phyloP scores from a whole-genome alignment of 495 filamentous ascomycete genomes.

The Talaromyces thailandensis region DNA sequence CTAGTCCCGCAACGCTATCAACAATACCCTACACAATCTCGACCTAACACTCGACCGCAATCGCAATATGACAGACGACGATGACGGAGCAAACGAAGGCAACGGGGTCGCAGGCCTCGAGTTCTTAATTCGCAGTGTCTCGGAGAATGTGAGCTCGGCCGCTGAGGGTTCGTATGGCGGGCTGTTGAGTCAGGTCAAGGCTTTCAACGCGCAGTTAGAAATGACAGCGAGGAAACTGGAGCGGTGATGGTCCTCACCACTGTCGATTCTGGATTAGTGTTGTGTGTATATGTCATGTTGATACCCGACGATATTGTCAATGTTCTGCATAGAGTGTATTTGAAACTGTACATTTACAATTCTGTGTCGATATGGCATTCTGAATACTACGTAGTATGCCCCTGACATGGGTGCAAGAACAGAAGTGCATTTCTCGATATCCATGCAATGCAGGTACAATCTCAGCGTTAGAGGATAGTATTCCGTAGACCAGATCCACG shows the following conservation, averaged over 20 bases:
- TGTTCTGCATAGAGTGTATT: not conserved
- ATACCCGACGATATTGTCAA: not conserved
- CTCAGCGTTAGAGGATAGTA: too few species aligned
- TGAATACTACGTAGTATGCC: not conserved
- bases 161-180: conserved; percentile 32
- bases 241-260: not conserved
- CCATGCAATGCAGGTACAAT: not conserved
- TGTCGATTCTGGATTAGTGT: not conserved
- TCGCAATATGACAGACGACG: conserved; percentile 14
- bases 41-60: conserved; percentile 38
- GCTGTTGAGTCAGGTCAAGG: conserved; percentile 30
- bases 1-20: conserved; percentile 33
- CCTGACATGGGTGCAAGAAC: not conserved
- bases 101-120: conserved; percentile 26
- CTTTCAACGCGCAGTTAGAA: conserved; percentile 38
- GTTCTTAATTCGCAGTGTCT: conserved; percentile 32
- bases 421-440: not conserved
- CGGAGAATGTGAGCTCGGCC: conserved; percentile 30
- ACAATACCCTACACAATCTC: conserved; percentile 36
- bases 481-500: not conserved
- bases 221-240: conserved; percentile 24
- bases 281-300: not conserved
- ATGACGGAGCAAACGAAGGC: conserved; percentile 9
- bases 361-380: not conserved
- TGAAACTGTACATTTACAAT: not conserved